Conservation (phyloP, 768 basidiomycete genomes). For the Termitomyces sp. region DNA sequence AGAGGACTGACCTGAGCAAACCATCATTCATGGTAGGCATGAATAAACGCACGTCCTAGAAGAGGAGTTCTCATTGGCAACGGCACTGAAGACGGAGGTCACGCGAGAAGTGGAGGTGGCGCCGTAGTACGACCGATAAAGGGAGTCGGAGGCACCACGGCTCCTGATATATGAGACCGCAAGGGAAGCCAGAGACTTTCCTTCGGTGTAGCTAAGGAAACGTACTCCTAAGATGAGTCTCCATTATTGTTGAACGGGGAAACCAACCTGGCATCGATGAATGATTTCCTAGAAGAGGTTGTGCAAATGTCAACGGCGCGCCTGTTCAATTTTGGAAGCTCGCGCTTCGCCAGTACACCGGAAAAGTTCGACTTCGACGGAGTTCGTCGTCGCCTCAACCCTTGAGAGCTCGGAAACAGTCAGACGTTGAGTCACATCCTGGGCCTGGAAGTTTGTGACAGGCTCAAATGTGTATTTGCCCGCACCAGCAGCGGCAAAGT, state of each 20-base stretch:
- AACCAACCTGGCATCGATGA: constrained; percentile 35
- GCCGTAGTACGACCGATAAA: constrained; percentile 36
- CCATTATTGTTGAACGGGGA: background rate
- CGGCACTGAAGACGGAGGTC: constrained; percentile 28
- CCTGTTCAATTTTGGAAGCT: constrained; percentile 23
- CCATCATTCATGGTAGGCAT: background rate
- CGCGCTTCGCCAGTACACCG: constrained; percentile 27
- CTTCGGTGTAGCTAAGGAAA: constrained; percentile 29
- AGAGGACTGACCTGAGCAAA: background rate
- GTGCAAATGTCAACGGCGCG: constrained; percentile 35
- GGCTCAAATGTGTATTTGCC: constrained; percentile 36
- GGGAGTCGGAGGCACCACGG: constrained; percentile 27
- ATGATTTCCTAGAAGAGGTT: constrained; percentile 23
- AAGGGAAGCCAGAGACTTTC: constrained; percentile 29
- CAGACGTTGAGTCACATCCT: constrained; percentile 14
- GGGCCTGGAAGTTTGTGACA: constrained; percentile 29
- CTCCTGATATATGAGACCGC: constrained; percentile 29
- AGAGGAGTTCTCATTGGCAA: constrained; percentile 33
- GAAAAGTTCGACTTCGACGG: constrained; percentile 29
- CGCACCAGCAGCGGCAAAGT: constrained; percentile 33
- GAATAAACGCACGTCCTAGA: constrained; percentile 27
- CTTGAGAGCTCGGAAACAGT: constrained; percentile 17
- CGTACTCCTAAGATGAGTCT: background rate
- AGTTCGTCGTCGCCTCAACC: constrained; percentile 19
- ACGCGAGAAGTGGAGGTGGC: constrained; percentile 29